A percentile compares a stretch with the other conserved stretches of the same genome.
Evolutionary conservation across 2,329 filamentous ascomycete genomes (phyloP).

Genomic region (Ophiostoma himal-ulmi): DNA sequence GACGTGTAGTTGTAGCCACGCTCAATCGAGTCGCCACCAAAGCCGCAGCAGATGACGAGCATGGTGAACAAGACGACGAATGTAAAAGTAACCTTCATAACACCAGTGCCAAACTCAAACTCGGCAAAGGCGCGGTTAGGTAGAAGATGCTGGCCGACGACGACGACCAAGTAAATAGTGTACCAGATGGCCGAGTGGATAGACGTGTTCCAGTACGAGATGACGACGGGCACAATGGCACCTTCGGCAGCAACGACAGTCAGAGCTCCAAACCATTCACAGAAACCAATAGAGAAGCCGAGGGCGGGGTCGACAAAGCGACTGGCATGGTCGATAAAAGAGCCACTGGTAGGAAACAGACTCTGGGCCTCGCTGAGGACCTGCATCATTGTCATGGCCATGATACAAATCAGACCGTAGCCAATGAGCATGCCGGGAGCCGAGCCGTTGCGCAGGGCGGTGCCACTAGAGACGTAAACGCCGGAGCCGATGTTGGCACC

Average conservation of each 20-base stretch:
- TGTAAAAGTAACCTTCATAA: conserved; percentile 27
- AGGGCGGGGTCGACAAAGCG: conserved; percentile 53
- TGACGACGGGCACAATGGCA: conserved; percentile 27
- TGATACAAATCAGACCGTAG: conserved; percentile 23
- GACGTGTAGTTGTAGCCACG: conserved; percentile 24
- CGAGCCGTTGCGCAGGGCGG: conserved; percentile 55
- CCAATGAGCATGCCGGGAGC: conserved; percentile 36
- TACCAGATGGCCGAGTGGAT: conserved; percentile 44
- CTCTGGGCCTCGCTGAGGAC: conserved; percentile 23
- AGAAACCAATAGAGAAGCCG: conserved; percentile 51
- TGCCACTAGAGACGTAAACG: conserved; percentile 22
- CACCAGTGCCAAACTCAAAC: conserved; percentile 30
- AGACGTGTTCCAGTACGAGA: conserved; percentile 40
- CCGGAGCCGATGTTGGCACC: conserved; percentile 26
- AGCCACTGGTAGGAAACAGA: conserved; percentile 45
- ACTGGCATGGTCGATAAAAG: conserved; percentile 50
- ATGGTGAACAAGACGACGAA: conserved; percentile 25
- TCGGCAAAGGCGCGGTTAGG: conserved; percentile 45
- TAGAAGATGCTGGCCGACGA: conserved; percentile 34
- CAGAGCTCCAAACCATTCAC: conserved; percentile 43
- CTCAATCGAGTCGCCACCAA: conserved; percentile 24
- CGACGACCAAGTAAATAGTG: conserved; percentile 32
- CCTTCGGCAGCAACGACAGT: conserved; percentile 24
- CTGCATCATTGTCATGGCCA: conserved; percentile 25
- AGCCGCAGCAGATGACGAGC: conserved; percentile 23